These are phyloP conservation scores for Lachancea dasiensis DNA, from an alignment of 805 yeast species.

Conservation along the genomic window DNA sequence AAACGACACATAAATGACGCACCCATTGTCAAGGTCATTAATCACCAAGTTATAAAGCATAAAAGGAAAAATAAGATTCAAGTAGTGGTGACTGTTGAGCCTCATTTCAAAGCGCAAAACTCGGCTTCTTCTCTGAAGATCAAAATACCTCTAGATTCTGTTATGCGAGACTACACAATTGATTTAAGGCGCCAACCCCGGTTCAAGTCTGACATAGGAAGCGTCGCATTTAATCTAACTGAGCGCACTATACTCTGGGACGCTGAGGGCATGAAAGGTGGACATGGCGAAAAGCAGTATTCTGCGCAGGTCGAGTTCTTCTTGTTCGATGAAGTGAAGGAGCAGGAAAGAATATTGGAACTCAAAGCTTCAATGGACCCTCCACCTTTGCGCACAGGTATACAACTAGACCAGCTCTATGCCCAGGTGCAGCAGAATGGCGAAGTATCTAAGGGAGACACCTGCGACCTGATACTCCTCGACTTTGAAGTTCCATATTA, in stretches of 20 bases:
- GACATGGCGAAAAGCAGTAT: constrained; percentile 47
- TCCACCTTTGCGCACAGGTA: constrained; percentile 32
- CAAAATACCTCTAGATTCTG: constrained; percentile 26
- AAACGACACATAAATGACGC: constrained; percentile 30
- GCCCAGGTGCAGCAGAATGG: constrained; percentile 26
- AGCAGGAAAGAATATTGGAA: constrained; percentile 21
- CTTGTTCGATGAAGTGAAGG: constrained; percentile 28
- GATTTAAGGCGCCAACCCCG: constrained; percentile 48
- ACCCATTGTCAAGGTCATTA: constrained; percentile 36
- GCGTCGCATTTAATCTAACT: constrained; percentile 66
- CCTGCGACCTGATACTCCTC: constrained; percentile 34
- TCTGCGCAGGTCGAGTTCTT: constrained; percentile 53
- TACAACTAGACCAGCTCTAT: constrained; percentile 31
- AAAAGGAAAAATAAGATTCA: constrained; percentile 17
- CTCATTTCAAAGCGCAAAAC: constrained; percentile 33
- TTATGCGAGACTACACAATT: constrained; percentile 35
- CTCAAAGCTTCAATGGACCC: constrained; percentile 32
- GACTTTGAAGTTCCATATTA: constrained; percentile 60
- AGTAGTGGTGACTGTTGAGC: constrained; percentile 20
- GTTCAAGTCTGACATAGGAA: constrained; percentile 67
- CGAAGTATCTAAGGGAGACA: constrained; percentile 8
- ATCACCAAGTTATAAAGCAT: constrained; percentile 23
- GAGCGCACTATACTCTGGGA: constrained; percentile 67
- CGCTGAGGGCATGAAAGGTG: constrained; percentile 50
- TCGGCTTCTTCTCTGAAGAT: constrained; percentile 31